Evolutionary conservation across 768 basidiomycete species (phyloP).

Genomic region (Collybiopsis luxurians): DNA sequence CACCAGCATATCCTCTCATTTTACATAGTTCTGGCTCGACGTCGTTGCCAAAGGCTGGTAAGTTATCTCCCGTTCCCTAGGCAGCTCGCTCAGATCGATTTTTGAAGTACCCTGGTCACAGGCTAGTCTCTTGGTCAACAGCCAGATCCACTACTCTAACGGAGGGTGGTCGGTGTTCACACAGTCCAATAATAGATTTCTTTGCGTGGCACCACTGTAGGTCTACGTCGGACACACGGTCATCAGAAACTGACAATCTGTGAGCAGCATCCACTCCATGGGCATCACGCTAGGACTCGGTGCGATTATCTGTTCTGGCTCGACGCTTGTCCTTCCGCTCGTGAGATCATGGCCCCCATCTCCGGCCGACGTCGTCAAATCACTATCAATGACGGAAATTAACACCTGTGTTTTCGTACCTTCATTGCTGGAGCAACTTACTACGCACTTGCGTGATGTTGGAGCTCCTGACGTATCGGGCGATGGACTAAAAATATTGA

Average conservation of each 20-base stretch:
- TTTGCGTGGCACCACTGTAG: conserved; percentile 13
- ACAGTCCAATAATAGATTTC: conserved; percentile 12
- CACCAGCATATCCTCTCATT: conserved; percentile 10
- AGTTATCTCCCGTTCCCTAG: background rate
- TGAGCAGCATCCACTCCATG: conserved; percentile 11
- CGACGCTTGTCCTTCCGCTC: conserved; percentile 12
- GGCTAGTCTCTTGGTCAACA: conserved; percentile 10
- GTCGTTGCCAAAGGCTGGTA: conserved; percentile 14
- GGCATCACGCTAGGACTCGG: conserved; percentile 11
- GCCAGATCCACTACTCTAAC: conserved; percentile 9
- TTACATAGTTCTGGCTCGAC: conserved; percentile 14
- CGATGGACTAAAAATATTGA: background rate
- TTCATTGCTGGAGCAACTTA: conserved; percentile 9
- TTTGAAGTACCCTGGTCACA: conserved; percentile 9
- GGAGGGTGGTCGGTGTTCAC: conserved; percentile 15
- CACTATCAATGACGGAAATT: conserved; percentile 1
- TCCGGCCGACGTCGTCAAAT: conserved; percentile 11
- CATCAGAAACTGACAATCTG: background rate
- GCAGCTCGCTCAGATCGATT: background rate
- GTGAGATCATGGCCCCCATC: conserved; percentile 14
- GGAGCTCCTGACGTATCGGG: background rate
- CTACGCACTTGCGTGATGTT: background rate
- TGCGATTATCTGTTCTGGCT: conserved; percentile 10
- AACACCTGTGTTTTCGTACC: conserved; percentile 12
- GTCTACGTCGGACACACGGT: background rate